phyloP scores from a whole-genome alignment of 345 rosid genomes.

The Raphanus sativus region DNA sequence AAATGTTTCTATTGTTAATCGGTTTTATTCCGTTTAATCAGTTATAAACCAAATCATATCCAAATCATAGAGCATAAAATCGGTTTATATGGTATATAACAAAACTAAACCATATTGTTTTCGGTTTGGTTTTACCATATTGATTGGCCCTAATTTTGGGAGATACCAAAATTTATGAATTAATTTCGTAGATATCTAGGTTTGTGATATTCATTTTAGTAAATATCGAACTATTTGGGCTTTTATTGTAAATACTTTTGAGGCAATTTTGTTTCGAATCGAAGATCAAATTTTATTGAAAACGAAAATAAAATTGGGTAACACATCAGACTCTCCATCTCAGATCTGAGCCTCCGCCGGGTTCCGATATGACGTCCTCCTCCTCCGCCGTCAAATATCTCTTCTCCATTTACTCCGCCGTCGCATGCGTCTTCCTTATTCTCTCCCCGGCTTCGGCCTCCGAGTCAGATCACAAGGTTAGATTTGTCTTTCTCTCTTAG shows the following conservation, averaged over 20 bases:
- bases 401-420: slow-evolving; percentile 14
- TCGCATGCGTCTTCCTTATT: slow-evolving; percentile 38
- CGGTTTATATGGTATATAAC: too few relatives aligned
- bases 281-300: background rate
- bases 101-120: too few relatives aligned
- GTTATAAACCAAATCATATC: too few relatives aligned
- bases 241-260: background rate
- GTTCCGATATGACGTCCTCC: slow-evolving; percentile 56
- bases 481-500: background rate
- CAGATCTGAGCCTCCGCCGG: slow-evolving; percentile 46
- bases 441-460: slow-evolving; percentile 55
- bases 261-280: background rate
- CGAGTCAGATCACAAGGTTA: slow-evolving; percentile 91
- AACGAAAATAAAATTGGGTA: background rate
- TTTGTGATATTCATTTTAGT: background rate
- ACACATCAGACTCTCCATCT: background rate
- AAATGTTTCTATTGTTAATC: too few relatives aligned
- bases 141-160: too few relatives aligned
- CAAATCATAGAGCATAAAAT: too few relatives aligned
- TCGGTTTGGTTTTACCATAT: too few relatives aligned
- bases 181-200: background rate
- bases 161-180: too few relatives aligned
- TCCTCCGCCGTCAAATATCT: slow-evolving; percentile 43
- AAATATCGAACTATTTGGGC: background rate
- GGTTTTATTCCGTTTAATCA: too few relatives aligned